phyloP scores from a whole-genome alignment of 805 yeast species.

The Lipomyces sp. region DNA sequence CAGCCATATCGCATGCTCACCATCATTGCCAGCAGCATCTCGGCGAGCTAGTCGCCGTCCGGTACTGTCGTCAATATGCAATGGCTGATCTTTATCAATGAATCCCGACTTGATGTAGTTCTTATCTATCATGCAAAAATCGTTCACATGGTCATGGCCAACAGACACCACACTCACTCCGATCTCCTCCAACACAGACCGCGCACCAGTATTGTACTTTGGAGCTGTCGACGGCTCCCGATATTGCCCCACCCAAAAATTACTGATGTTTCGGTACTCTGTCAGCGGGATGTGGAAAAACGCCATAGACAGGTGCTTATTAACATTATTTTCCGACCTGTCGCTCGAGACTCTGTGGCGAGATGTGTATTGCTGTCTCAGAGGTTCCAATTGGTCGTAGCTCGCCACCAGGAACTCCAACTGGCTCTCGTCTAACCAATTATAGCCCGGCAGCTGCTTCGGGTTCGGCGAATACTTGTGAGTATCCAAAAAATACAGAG shows the following conservation, averaged over 20 bases:
- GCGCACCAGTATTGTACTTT: conserved; percentile 66
- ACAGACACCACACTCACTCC: conserved; percentile 78
- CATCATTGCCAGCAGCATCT: conserved; percentile 1
- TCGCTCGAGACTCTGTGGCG: conserved; percentile 41
- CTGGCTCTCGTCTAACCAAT: conserved; percentile 78
- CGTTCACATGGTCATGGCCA: conserved; percentile 97
- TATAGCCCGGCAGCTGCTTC: conserved; percentile 66
- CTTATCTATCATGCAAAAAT: conserved; percentile 73
- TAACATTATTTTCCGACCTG: conserved; percentile 36
- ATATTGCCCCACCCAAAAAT: conserved; percentile 60
- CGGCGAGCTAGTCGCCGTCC: conserved; percentile 2
- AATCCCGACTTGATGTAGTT: conserved; percentile 41
- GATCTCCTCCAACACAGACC: conserved; percentile 60
- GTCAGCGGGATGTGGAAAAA: conserved; percentile 95
- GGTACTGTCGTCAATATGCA: neutral
- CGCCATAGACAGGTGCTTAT: conserved; percentile 72
- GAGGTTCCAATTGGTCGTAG: conserved; percentile 42
- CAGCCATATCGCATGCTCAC: conserved; percentile 63
- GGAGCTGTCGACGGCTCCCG: conserved; percentile 86
- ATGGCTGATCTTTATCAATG: conserved; percentile 36
- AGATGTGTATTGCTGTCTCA: conserved; percentile 40
- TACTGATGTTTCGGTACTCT: conserved; percentile 62
- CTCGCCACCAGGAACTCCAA: conserved; percentile 57
- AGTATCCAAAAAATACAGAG: conserved; percentile 80
- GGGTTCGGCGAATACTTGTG: conserved; percentile 75